Conservation (phyloP, 2,329 filamentous ascomycete genomes). For the Neurospora sp. region DNA sequence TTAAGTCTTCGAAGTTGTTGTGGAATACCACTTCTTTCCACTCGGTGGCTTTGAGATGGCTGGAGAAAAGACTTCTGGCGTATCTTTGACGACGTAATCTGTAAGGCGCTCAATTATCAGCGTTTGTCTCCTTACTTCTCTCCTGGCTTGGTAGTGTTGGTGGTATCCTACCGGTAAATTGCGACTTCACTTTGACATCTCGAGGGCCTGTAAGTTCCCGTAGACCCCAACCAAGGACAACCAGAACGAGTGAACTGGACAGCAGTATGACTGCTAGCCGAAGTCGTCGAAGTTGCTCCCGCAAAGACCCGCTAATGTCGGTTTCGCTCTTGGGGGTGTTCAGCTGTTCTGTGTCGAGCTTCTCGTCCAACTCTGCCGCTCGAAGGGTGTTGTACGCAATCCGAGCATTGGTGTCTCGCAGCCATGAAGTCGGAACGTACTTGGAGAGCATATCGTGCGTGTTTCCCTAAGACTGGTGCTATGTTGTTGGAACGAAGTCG, state of each 20-base stretch:
- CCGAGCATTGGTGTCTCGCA: not conserved
- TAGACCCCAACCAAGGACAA: not conserved
- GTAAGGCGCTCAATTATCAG: not conserved
- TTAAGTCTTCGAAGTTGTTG: slow-evolving; percentile 4
- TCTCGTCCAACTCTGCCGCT: not conserved
- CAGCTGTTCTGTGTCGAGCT: not conserved
- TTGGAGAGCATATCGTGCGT: not conserved
- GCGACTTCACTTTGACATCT: not conserved
- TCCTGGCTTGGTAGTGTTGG: not conserved
- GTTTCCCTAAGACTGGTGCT: not conserved
- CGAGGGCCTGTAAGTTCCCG: not conserved
- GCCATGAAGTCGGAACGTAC: not conserved
- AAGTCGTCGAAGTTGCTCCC: not conserved
- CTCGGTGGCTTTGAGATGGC: not conserved
- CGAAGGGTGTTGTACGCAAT: not conserved
- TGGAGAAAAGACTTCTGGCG: slow-evolving; percentile 2
- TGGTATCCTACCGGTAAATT: not conserved
- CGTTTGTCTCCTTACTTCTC: not conserved
- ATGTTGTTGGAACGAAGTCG: not conserved
- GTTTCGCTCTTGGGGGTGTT: not conserved
- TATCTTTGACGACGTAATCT: not conserved
- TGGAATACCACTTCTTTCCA: slow-evolving; percentile 7
- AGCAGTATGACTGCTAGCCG: not conserved
- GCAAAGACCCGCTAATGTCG: not conserved
- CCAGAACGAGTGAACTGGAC: not conserved